Evolutionary conservation across 805 yeast species (phyloP).

Genomic region (Candida rishiriensis): DNA sequence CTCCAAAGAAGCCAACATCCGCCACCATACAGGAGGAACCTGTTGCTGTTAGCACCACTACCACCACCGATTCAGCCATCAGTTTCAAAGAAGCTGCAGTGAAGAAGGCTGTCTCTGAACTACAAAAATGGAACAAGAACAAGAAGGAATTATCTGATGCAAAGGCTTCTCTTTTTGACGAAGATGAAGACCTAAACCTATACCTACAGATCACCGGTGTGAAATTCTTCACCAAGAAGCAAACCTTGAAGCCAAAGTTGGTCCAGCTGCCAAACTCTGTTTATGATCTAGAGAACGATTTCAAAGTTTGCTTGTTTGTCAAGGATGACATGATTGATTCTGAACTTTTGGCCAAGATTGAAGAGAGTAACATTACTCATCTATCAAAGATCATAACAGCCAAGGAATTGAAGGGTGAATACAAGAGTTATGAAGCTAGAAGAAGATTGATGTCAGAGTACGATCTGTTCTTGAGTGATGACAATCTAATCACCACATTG

Average conservation of each 20-base stretch:
- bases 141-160: constrained; percentile 27
- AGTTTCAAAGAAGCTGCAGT: constrained; percentile 24
- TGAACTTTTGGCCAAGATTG: constrained; percentile 42
- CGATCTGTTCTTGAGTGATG: constrained; percentile 83
- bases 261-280: constrained; percentile 45
- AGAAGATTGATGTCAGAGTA: constrained; percentile 65
- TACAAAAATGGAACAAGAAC: constrained; percentile 52
- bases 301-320: constrained; percentile 60
- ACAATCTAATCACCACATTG: constrained; percentile 68
- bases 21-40: constrained; percentile 44
- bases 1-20: neutral
- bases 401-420: constrained; percentile 74
- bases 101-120: constrained; percentile 56
- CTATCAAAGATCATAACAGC: constrained; percentile 60
- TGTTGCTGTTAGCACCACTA: constrained; percentile 7
- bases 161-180: constrained; percentile 54
- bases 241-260: constrained; percentile 51
- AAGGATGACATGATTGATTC: constrained; percentile 53
- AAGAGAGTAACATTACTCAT: constrained; percentile 41
- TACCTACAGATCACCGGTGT: constrained; percentile 63
- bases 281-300: constrained; percentile 37
- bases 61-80: constrained; percentile 1
- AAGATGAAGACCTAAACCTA: constrained; percentile 45
- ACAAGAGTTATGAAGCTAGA: constrained; percentile 84
- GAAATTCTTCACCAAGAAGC: constrained; percentile 57